These are phyloP conservation scores for Scutellaria barbata DNA, from an alignment of 257 asterid genomes.

Conservation along the genomic window DNA sequence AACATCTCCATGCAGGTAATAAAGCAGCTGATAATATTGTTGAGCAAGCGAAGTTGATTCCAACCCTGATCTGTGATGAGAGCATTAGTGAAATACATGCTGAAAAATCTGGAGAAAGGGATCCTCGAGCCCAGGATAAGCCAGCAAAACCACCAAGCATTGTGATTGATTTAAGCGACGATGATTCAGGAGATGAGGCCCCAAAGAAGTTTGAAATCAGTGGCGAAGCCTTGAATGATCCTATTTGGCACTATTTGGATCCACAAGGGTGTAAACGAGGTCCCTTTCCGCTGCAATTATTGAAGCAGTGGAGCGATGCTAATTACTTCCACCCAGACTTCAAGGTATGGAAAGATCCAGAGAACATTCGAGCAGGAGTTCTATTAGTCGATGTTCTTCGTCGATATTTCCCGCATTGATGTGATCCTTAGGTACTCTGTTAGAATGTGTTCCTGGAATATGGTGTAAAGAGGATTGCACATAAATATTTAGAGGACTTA, in stretches of 20 bases:
- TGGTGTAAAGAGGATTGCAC: too few species aligned
- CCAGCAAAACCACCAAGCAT: conserved; percentile 22
- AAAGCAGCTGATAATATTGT: conserved; percentile 23
- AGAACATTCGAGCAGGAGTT: conserved; percentile 40
- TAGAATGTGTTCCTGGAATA: neutral
- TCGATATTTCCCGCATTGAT: conserved; percentile 34
- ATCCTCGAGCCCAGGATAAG: conserved; percentile 20
- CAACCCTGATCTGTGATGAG: neutral
- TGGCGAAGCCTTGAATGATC: conserved; percentile 22
- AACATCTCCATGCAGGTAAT: conserved; percentile 35
- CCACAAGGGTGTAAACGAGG: conserved; percentile 72
- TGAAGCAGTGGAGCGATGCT: conserved; percentile 60
- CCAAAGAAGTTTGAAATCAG: conserved; percentile 2
- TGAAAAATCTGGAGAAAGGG: conserved; percentile 16
- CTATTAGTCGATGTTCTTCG: conserved; percentile 53
- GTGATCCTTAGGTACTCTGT: conserved; percentile 9
- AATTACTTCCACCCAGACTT: conserved; percentile 57
- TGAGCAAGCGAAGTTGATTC: conserved; percentile 23
- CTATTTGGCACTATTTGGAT: conserved; percentile 67
- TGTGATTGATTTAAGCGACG: conserved; percentile 68
- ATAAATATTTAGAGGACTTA: too few species aligned
- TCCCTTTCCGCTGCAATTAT: conserved; percentile 53
- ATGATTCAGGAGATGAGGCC: conserved; percentile 46
- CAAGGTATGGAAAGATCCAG: conserved; percentile 61
- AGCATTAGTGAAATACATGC: conserved; percentile 18